These are phyloP conservation scores for Apiospora kogelbergensis DNA, from an alignment of 2,329 filamentous ascomycete genomes.

Conservation along the genomic window DNA sequence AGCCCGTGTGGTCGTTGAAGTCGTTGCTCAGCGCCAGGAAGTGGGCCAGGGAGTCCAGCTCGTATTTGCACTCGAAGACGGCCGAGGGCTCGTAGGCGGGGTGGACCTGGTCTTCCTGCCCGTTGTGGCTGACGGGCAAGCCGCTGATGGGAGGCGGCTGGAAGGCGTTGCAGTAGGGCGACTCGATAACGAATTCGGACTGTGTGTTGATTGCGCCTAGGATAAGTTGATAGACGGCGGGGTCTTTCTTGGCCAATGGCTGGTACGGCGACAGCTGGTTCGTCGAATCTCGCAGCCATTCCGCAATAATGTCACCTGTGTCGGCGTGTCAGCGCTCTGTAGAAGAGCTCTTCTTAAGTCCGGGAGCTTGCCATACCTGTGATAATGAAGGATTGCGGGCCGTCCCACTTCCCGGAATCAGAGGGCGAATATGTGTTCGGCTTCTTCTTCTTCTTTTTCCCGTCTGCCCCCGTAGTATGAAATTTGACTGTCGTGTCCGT, in stretches of 20 bases:
- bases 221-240: constrained; percentile 74
- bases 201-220: constrained; percentile 95
- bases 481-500: constrained; percentile 88
- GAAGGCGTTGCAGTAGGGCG: constrained; percentile 97
- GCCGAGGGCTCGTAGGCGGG: constrained; percentile 79
- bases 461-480: constrained; percentile 70
- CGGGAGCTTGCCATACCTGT: constrained; percentile 52
- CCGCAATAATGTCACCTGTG: constrained; percentile 75
- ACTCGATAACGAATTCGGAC: constrained; percentile 89
- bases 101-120: constrained; percentile 81
- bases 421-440: constrained; percentile 18
- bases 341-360: background rate
- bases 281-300: constrained; percentile 89
- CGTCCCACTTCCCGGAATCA: constrained; percentile 71
- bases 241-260: constrained; percentile 76
- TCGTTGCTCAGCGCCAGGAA: constrained; percentile 86
- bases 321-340: constrained; percentile 6
- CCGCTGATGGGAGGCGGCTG: constrained; percentile 87
- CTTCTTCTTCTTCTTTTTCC: constrained; percentile 29
- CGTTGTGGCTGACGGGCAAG: constrained; percentile 70
- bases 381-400: constrained; percentile 88
- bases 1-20: constrained; percentile 78
- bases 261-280: constrained; percentile 95
- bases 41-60: constrained; percentile 91
- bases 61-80: constrained; percentile 99